These are phyloP conservation scores for Passiflora organensis DNA, from an alignment of 345 rosid genomes.

Conservation along the genomic window DNA sequence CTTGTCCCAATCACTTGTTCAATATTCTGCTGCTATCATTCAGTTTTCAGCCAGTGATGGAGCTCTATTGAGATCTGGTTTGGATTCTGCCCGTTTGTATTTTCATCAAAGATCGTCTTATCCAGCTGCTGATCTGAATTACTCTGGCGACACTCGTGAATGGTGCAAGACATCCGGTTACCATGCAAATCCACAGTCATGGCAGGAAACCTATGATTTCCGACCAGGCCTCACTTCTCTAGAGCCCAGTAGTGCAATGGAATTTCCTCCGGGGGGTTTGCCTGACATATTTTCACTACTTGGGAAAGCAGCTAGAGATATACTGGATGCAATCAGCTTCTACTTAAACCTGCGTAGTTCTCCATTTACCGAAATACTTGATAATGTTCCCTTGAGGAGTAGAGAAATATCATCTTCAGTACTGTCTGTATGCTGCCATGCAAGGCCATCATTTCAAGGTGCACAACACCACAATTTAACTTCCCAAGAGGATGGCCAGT, in stretches of 20 bases:
- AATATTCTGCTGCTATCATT: constrained; percentile 80
- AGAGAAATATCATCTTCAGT: constrained; percentile 79
- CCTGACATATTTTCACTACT: constrained; percentile 68
- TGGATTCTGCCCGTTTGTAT: constrained; percentile 82
- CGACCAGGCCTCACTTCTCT: constrained; percentile 70
- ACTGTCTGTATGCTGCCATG: constrained; percentile 76
- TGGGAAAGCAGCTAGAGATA: constrained; percentile 66
- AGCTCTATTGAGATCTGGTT: constrained; percentile 77
- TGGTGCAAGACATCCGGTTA: constrained; percentile 98
- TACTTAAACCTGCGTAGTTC: constrained; percentile 82
- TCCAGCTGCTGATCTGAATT: constrained; percentile 58
- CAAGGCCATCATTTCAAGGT: constrained; percentile 79
- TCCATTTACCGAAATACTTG: constrained; percentile 81
- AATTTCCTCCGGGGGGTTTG: constrained; percentile 80
- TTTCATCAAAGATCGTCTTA: constrained; percentile 71
- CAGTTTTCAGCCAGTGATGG: constrained; percentile 71
- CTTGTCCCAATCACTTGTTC: constrained; percentile 76
- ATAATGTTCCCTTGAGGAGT: constrained; percentile 80
- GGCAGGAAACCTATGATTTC: constrained; percentile 80
- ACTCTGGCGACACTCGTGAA: constrained; percentile 62
- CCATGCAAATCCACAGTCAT: constrained; percentile 64
- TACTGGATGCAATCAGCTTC: constrained; percentile 83
- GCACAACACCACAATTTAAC: constrained; percentile 72
- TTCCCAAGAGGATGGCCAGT: constrained; percentile 62
- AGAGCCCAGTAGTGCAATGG: constrained; percentile 48